A percentile compares a stretch with the other conserved stretches of the same genome.
Conservation (phyloP, 257 asterid species). For the Solanum sejunctum region DNA sequence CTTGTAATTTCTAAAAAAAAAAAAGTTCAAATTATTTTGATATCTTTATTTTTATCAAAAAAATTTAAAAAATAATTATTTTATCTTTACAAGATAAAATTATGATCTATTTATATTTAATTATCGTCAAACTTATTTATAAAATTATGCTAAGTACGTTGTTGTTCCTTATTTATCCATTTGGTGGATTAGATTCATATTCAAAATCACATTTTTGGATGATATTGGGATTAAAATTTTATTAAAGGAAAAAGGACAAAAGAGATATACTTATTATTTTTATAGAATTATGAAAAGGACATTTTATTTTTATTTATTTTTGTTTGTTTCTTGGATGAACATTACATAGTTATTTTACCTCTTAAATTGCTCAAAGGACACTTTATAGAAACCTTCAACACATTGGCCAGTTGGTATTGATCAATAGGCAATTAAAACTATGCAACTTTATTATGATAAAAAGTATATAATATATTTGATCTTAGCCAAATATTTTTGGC, state of each 20-base stretch:
- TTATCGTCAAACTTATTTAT: rapidly evolving
- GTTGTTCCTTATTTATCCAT: background rate
- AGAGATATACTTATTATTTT: background rate
- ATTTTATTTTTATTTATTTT: background rate
- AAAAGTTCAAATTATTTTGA: background rate
- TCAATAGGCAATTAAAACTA: background rate
- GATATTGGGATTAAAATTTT: background rate
- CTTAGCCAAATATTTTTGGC: background rate
- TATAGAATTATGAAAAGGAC: background rate
- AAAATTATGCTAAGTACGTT: background rate
- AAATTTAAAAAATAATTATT: rapidly evolving
- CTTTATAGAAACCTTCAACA: background rate
- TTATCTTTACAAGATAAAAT: background rate
- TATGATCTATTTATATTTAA: background rate
- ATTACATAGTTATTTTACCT: background rate
- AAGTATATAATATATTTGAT: background rate
- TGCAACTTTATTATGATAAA: background rate
- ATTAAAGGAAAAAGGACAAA: background rate
- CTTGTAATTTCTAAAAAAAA: background rate
- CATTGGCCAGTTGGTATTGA: background rate
- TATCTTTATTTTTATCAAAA: background rate
- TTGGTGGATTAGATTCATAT: background rate
- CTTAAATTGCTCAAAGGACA: background rate
- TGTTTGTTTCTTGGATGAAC: background rate
- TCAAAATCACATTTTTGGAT: background rate